Evolutionary conservation across 2,329 filamentous ascomycete species (phyloP).

Genomic region (Fusarium sp.): DNA sequence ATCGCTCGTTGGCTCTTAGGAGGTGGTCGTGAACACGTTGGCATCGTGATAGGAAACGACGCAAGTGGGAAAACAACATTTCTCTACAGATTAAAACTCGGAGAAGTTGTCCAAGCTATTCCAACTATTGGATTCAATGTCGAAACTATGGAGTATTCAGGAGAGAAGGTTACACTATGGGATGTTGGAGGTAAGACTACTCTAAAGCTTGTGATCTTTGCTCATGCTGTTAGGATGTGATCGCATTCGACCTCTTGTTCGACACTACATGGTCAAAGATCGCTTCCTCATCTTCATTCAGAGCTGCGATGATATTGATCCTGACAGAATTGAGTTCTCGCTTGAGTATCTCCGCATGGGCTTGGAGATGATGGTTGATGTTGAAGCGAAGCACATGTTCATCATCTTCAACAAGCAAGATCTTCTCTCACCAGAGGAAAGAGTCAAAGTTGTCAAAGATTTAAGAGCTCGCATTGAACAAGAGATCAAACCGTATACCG

Average conservation of each 20-base stretch:
- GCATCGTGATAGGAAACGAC: conserved; percentile 41
- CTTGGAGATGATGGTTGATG: conserved; percentile 31
- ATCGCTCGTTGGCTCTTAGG: conserved; percentile 41
- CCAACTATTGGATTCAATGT: conserved; percentile 97
- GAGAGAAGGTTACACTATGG: conserved; percentile 43
- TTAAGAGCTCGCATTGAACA: conserved; percentile 14
- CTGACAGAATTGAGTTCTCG: conserved; percentile 39
- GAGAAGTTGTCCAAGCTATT: conserved; percentile 92
- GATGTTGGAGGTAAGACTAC: conserved; percentile 43
- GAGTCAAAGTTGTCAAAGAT: conserved; percentile 27
- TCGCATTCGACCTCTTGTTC: conserved; percentile 42
- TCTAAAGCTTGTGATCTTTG: accelerated
- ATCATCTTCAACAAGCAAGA: conserved; percentile 50
- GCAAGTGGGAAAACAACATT: conserved; percentile 78
- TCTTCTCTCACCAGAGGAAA: conserved; percentile 27
- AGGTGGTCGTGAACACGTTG: conserved; percentile 29
- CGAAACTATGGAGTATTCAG: conserved; percentile 69
- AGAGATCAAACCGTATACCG: conserved; percentile 20
- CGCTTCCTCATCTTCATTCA: conserved; percentile 46
- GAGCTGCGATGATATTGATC: conserved; percentile 42
- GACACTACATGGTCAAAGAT: conserved; percentile 44
- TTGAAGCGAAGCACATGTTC: conserved; percentile 41
- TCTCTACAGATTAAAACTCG: conserved; percentile 85
- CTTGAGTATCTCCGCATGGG: conserved; percentile 43
- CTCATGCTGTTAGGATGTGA: conserved; percentile 39